A percentile compares a stretch with the other conserved stretches of the same genome.
Evolutionary conservation across 176 grass and related monocot genomes (phyloP).

Genomic region (Typha latifolia): DNA sequence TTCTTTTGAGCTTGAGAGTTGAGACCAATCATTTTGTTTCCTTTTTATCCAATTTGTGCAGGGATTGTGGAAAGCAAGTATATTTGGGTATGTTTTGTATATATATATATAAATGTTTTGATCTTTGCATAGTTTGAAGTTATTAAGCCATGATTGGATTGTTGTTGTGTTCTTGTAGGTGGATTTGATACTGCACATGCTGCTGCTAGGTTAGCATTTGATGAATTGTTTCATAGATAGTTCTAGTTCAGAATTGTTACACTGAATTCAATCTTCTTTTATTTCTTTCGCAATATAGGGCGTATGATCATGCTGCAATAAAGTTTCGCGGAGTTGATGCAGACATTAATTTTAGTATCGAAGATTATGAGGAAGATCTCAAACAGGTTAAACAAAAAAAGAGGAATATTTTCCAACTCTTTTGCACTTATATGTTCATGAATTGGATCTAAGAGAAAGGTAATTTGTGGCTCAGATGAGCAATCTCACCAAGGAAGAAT

Average conservation of each 20-base stretch:
- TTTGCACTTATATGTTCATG: neutral
- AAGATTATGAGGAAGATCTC: slow-evolving; percentile 43
- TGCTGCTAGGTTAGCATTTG: slow-evolving; percentile 36
- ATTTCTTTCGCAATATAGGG: slow-evolving; percentile 17
- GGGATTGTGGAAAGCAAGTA: slow-evolving; percentile 75
- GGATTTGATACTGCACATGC: slow-evolving; percentile 51
- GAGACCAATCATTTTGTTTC: neutral
- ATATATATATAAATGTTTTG: neutral
- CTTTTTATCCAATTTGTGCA: slow-evolving; percentile 14
- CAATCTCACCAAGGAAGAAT: slow-evolving; percentile 56
- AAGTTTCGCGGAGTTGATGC: slow-evolving; percentile 50
- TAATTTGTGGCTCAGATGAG: slow-evolving; percentile 36
- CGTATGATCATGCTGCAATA: slow-evolving; percentile 56
- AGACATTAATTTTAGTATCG: slow-evolving; percentile 47
- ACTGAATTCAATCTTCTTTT: neutral
- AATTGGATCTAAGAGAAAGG: neutral
- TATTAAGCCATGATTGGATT: neutral
- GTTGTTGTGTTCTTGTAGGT: slow-evolving; percentile 22
- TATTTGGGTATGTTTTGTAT: slow-evolving; percentile 49
- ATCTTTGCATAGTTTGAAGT: neutral
- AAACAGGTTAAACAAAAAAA: slow-evolving; percentile 28
- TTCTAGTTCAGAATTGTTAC: neutral
- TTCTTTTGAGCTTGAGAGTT: neutral
- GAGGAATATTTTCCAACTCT: slow-evolving; percentile 4
- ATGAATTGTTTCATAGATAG: neutral